phyloP scores from a whole-genome alignment of 2,329 filamentous ascomycete species.

The Fusarium sp. region DNA sequence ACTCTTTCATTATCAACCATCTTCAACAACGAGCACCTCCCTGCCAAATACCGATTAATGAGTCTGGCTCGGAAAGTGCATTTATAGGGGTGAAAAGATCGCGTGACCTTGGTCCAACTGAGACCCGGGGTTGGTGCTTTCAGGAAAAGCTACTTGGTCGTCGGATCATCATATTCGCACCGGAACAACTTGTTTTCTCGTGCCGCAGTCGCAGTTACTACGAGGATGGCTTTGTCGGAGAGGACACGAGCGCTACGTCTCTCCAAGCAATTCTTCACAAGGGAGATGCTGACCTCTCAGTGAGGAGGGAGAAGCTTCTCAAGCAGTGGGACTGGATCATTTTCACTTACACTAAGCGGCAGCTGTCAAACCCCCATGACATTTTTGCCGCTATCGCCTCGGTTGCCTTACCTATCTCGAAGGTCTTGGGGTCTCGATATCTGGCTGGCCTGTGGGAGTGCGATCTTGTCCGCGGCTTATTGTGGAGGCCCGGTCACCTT shows the following conservation, averaged over 20 bases:
- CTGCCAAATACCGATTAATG: conserved; percentile 1
- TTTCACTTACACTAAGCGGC: not conserved
- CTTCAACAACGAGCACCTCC: not conserved
- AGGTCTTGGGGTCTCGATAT: not conserved
- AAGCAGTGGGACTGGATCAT: conserved; percentile 13
- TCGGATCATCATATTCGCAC: conserved; percentile 2
- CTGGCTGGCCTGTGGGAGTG: conserved; percentile 23
- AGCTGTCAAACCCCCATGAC: conserved; percentile 22
- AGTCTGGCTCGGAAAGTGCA: not conserved
- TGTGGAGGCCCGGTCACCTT: conserved; percentile 13
- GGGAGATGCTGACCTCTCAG: not conserved
- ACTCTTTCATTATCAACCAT: conserved; percentile 3
- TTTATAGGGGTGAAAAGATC: not conserved
- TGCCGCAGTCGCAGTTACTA: not conserved
- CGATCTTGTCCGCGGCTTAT: not conserved
- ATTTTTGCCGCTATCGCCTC: conserved; percentile 22
- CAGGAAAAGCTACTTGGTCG: conserved; percentile 16
- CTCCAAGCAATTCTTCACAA: not conserved
- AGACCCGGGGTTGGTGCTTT: conserved; percentile 26
- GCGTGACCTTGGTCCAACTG: not conserved
- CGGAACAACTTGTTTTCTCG: conserved; percentile 9
- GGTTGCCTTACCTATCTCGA: not conserved
- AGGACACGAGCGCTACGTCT: not conserved
- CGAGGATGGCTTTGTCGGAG: not conserved
- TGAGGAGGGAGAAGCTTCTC: not conserved